phyloP scores from a whole-genome alignment of 2,329 filamentous ascomycete species.

The Cryphonectria carpinicola region DNA sequence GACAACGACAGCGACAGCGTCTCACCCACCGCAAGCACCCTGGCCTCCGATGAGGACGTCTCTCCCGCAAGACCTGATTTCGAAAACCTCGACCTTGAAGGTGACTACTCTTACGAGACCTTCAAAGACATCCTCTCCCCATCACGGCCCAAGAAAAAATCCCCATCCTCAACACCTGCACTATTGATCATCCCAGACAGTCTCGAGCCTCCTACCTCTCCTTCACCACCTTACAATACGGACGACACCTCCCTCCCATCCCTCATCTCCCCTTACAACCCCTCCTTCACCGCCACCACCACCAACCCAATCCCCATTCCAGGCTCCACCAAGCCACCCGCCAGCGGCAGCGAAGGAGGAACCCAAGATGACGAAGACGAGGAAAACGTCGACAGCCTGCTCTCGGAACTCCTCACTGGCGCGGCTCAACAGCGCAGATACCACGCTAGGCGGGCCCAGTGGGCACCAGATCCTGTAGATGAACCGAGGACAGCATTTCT shows the following conservation, averaged over 20 bases:
- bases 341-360: background rate
- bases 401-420: background rate
- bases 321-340: background rate
- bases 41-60: background rate
- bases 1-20: background rate
- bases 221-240: background rate
- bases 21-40: background rate
- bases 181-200: background rate
- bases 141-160: background rate
- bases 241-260: conserved; percentile 4
- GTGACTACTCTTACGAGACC: background rate
- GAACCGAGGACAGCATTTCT: background rate
- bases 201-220: background rate
- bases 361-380: background rate
- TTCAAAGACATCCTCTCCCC: background rate
- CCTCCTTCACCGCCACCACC: background rate
- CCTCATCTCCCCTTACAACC: background rate
- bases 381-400: background rate
- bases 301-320: background rate
- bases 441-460: background rate
- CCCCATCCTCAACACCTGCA: background rate
- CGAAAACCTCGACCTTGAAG: background rate
- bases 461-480: background rate
- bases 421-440: background rate
- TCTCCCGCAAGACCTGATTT: background rate